Evolutionary conservation across 2,329 filamentous ascomycete genomes (phyloP).

Genomic region (Scytalidium lignicola): DNA sequence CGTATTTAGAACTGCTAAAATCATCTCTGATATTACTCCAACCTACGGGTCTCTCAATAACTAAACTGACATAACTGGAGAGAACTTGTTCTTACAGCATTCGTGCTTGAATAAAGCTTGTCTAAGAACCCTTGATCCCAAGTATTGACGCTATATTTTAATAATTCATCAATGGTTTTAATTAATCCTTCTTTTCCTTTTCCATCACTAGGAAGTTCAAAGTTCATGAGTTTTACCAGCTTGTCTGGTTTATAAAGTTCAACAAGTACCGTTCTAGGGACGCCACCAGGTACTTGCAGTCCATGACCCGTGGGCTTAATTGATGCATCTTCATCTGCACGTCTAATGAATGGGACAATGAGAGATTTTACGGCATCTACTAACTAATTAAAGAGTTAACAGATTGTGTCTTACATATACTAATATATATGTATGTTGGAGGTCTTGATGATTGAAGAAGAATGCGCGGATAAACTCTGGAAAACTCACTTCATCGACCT

Average conservation of each 20-base stretch:
- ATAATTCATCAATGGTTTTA: slow-evolving; percentile 61
- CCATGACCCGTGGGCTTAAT: slow-evolving; percentile 49
- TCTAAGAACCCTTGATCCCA: slow-evolving; percentile 97
- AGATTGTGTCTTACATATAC: not conserved
- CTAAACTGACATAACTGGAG: not conserved
- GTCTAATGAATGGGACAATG: slow-evolving; percentile 64
- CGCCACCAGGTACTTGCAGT: slow-evolving; percentile 32
- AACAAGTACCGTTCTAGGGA: slow-evolving; percentile 54
- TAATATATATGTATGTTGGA: not conserved
- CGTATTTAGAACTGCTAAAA: slow-evolving; percentile 83
- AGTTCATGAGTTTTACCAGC: slow-evolving; percentile 48
- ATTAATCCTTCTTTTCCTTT: slow-evolving; percentile 70
- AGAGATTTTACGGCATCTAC: slow-evolving; percentile 62
- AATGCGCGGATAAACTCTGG: too few species aligned
- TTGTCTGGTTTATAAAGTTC: slow-evolving; percentile 56
- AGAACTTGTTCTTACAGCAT: slow-evolving; percentile 52
- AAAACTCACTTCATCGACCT: slow-evolving; percentile 42
- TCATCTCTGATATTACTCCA: slow-evolving; percentile 77
- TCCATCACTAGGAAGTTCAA: slow-evolving; percentile 54
- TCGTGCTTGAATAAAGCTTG: slow-evolving; percentile 89
- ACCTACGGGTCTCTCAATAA: slow-evolving; percentile 42
- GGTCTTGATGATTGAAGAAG: too few species aligned
- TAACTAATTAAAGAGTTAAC: slow-evolving; percentile 43
- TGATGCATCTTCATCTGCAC: slow-evolving; percentile 61
- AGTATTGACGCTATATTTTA: slow-evolving; percentile 92